Base-by-base conservation (phyloP, 805 yeast genomes). In the Candida tammaniensis region DNA sequence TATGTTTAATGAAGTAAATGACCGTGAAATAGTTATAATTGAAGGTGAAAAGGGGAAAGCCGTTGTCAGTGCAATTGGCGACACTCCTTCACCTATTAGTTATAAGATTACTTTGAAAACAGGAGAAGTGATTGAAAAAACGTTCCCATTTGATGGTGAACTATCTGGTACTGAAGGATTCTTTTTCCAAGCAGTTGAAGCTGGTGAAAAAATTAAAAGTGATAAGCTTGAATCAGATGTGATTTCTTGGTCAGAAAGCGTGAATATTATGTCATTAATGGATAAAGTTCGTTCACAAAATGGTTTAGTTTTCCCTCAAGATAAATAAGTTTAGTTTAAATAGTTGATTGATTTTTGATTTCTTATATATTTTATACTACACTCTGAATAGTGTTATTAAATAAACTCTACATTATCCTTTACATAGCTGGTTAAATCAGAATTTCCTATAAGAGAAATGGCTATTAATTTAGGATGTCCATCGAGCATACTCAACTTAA, bases 171-270 rank as follows among this genome's bases (percentile, higher is more conserved):
- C 61, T 24, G 50, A 56, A 28, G 82, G 82, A 0, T 68, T 74
- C 49, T 70, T 67, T 44, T 70, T 64, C 50, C 80, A 76, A 53
- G 80, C 80, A 1, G 69, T 72, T 43, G 77, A 70, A 12, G 31
- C 21, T 11, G 28, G 17, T 7, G 52, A 59, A 25, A 70, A 64
- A 30, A 53, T 76, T 22, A 34, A 47, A 5, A 51, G 49, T 9
- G 75, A 75, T 11, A 55, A 53, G 31, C 42, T 47, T 11, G 60
- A 68, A 41, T 59, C 64, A 36, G 50, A 46, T 13, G 25, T 49
- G 2, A 52, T 62, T 48, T 65, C 77, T 1, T 59, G 60, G 51
- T 59, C 47, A 4, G 80, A 76, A 54, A 61, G 72, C 21, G 39
- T 69, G 23, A 45, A 61, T 25, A 64, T 74, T 27, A 64, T 73